Base-by-base conservation (phyloP, 192 early-diverging fungal species). In the Chytriomyces confervae region DNA sequence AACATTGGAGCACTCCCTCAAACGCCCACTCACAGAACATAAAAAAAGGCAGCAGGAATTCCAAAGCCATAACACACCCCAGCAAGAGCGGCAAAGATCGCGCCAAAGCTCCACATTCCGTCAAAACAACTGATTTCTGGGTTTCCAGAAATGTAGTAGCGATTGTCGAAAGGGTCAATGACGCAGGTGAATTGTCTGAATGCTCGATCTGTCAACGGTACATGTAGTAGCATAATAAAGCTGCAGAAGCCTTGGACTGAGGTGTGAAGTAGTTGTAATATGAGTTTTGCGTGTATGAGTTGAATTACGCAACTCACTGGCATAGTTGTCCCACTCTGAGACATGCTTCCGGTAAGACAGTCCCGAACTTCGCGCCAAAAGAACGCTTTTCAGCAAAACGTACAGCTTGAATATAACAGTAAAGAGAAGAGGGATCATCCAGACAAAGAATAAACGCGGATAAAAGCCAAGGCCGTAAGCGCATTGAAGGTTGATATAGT, bases 401-500 rank as follows among this genome's bases (percentile, higher is more conserved):
- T 62, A 61, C 0, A 73, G 29, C 43, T 73, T 61, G 71, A 73
- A 73, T 2, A 73, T 73, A 1, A 20, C 53, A 9, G 44, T 44
- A 0, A 73, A n/a, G 1, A 73, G 44, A 7, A 62, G 7, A 8
- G 71, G 71, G 8, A 73, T 9, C 7, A 16, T 62, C 71, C 71
- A 73, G 3, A 73, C 71, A 27, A 73, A 43, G 27, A 62, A 16
- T 6, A 73, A 36, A 6, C 71, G 51, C 48, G 53, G 60, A 62
- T 73, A 73, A 44, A 36, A 73, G 6, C 60, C 53, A 8, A 73
- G 71, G 6, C 61, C 61, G 46, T 73, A 73, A 46, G 71, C 71
- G 7, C 71, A 73, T 73, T 73, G 71, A 11, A 73, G 45, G 44
- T 73, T 73, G 18, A 73, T 73, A 46, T 73, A 73, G 62, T 73